Evolutionary conservation across 257 asterid species (phyloP), one percentile per base, ranked within the genome.

Genomic region (Salvia hispanica): DNA sequence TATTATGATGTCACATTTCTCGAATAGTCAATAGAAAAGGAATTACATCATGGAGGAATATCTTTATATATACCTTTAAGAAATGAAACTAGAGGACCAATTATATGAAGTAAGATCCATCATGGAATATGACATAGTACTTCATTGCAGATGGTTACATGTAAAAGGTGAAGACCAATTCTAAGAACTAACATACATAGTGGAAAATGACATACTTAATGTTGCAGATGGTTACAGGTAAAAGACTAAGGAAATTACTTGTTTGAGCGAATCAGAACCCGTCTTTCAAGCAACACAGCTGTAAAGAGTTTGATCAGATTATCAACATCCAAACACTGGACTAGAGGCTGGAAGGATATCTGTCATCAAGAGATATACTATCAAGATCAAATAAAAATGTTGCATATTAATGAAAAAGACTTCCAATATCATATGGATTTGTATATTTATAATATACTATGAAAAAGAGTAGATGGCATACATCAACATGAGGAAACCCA

Each of bases 401-500:
- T 74, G 52, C n/a, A 66, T 14, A 60, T 44, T 9, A 39, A 18
- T 54, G 40, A 15, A 31, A 64, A 39, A 36, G 28, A 45, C 31
- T 16, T 14, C 55, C 12, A 10, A 2, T 18, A 18, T 5, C 1
- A 10, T 2, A 18, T 12, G 44, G 4, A 42, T 18, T 39, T 6
- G 7, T 39, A 53, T 3, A 21, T 53, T 25, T 25, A 25, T 25
- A 25, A 25, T 25, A 25, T 25, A 25, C 31, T 25, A 25, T 25
- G 43, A 33, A 66, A 46, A 51, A 50, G 45, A 62, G 46, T 31
- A 4, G n/a, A 52, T 43, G 51, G 58, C 98, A 73, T 90, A 93
- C 99, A 86, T 93, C 97, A 66, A 88, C 99, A 80, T 91, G 95
- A 62, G 96, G 97, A 83, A 92, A 96, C 59, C 91, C 86, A 74